Evolutionary conservation across 768 basidiomycete species (phyloP), one percentile per base, ranked within the genome.

Genomic region (Rhizopogon roseolus): DNA sequence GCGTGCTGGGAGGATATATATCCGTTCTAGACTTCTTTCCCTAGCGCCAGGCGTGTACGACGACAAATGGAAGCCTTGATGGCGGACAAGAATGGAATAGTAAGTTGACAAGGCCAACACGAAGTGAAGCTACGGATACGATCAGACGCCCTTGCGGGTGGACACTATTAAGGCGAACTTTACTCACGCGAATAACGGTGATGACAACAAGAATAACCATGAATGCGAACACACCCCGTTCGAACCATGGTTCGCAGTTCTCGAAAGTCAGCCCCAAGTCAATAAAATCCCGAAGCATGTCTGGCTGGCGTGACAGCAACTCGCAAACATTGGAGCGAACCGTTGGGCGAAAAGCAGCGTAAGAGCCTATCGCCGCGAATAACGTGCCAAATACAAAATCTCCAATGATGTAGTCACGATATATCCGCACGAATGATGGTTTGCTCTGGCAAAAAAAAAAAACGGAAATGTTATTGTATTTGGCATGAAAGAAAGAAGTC

Each of bases 201-300:
- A 87, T 64, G 36, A 89, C 69, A 42, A 81, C 73, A 70, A 86
- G 77, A 41, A 82, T 65, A 1, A 76, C 81, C 45, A 89, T 71
- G 34, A 81, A 74, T 0, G 73, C 83, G 54, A 86, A 65, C 32
- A 84, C 76, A 7, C 80, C 85, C 39, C 82, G 76, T 64, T 86
- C 87, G 44, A 90, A 77, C 85, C 86, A 89, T 54, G 79, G 76
- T 63, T 92, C 90, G 64, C 90, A 92, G 58, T 90, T 89, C 69
- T 91, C 89, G 41, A 88, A 68, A 60, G 78, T 87, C 61, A 91
- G 73, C 0, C 88, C 89, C 62, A 86, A 77, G 63, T 88, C 85
- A 48, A 79, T 75, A 70, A 89, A 68, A 59, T 81, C 82, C 8
- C 82, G 81, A 69, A 90, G 77, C 40, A 91, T 72, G 64, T 90